phyloP scores from a whole-genome alignment of 2,329 filamentous ascomycete genomes.

The Fusarium kyushuense region DNA sequence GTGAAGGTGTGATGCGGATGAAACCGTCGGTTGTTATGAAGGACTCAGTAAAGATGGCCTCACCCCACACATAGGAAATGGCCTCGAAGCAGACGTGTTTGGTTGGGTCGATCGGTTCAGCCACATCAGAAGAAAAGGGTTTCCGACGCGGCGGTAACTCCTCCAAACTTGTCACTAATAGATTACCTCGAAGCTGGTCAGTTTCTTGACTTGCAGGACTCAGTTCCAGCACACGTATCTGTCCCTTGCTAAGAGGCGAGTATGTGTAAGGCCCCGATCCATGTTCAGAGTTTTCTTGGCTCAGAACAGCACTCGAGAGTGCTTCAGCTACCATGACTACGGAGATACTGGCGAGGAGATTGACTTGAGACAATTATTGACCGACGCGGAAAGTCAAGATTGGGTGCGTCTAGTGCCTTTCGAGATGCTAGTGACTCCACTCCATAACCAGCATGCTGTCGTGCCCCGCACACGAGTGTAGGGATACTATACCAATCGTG shows the following conservation, averaged over 20 bases:
- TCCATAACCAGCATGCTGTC: neutral
- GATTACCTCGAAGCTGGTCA: neutral
- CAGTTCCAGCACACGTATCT: slow-evolving; percentile 3
- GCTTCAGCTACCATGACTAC: rapidly evolving
- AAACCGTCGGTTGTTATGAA: neutral
- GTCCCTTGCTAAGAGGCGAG: neutral
- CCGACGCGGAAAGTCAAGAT: rapidly evolving
- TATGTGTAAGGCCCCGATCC: neutral
- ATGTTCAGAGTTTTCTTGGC: rapidly evolving
- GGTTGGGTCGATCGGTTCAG: neutral
- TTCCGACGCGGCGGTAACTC: neutral
- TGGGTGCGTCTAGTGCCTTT: no score
- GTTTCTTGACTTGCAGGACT: neutral
- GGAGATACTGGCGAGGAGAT: rapidly evolving
- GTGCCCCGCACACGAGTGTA: neutral
- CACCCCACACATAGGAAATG: slow-evolving; percentile 24
- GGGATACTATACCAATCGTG: neutral
- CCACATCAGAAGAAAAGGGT: neutral
- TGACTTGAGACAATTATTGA: neutral
- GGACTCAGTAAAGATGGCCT: neutral
- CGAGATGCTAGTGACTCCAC: neutral
- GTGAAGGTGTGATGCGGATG: slow-evolving; percentile 14
- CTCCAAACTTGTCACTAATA: neutral
- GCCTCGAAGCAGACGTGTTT: slow-evolving; percentile 10
- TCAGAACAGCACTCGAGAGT: rapidly evolving